A percentile compares a stretch with the other conserved stretches of the same genome.
These are phyloP conservation scores for Naematelia encephala DNA, from an alignment of 768 basidiomycete species.

Conservation along the genomic window DNA sequence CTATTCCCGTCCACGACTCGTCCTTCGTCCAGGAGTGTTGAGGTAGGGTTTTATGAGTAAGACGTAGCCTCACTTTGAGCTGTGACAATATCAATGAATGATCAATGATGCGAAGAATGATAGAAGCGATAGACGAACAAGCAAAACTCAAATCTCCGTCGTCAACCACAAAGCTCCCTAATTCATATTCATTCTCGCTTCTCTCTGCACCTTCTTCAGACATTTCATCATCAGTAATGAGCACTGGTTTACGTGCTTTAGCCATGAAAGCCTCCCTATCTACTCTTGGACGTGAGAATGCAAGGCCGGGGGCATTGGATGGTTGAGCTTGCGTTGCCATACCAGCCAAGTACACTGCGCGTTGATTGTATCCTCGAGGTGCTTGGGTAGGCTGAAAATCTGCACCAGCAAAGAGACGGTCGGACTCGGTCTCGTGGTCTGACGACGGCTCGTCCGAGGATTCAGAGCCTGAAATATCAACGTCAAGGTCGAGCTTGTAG, in stretches of 20 bases:
- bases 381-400: constrained; percentile 51
- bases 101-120: background rate
- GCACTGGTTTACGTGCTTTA: constrained; percentile 42
- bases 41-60: background rate
- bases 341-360: constrained; percentile 43
- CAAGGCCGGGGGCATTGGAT: constrained; percentile 18
- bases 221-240: constrained; percentile 39
- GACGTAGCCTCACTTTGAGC: background rate
- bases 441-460: constrained; percentile 23
- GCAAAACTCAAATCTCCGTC: constrained; percentile 38
- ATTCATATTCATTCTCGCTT: constrained; percentile 44
- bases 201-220: constrained; percentile 10
- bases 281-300: constrained; percentile 18
- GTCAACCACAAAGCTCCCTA: constrained; percentile 43
- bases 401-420: constrained; percentile 42
- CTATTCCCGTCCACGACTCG: too few relatives aligned
- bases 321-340: constrained; percentile 40
- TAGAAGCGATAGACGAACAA: constrained; percentile 12
- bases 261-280: constrained; percentile 30
- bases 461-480: constrained; percentile 34
- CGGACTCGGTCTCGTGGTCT: constrained; percentile 31
- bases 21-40: too few relatives aligned
- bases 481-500: constrained; percentile 44
- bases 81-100: background rate
- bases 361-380: constrained; percentile 50